Evolutionary conservation across 768 basidiomycete genomes (phyloP), one percentile per base, ranked within the genome.

Genomic region (Gyrodon lividus): DNA sequence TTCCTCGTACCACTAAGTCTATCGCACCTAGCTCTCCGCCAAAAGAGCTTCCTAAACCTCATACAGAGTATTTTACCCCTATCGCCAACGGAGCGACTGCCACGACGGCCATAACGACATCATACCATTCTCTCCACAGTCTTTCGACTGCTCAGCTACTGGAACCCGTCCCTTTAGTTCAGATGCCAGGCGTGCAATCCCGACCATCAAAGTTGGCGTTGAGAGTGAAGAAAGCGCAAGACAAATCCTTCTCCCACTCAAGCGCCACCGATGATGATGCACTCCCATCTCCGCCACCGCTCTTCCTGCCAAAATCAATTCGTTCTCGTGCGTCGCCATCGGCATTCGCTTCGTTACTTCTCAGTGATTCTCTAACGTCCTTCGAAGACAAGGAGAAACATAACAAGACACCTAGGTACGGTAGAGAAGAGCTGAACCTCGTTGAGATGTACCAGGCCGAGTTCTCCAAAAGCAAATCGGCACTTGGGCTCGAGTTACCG

Each of bases 51-150:
- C 77, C 76, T n/a, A 70, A 67, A 41, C 57, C 77, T 42, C 80
- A 69, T 44, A 90, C 89, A 6, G 83, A 89, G 62, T 87, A 84
- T 62, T 69, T 89, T 10, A 86, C 80, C 14, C 89, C 89, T 2
- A 88, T 86, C 40, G 86, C 86, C n/a, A 91, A 91, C 61, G 87
- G 89, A 0, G 71, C 86, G 3, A 83, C 87, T n/a, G 89, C 82
- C 12, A 91, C 89, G 0, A 89, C 88, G 14, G 89, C 89, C 2
- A 91, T 91, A 61, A 91, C 89, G 0, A 90, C 89, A 2, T 83
- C 85, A 0, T 89, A 89, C 55, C 88, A 89, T 53, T 81, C 84
- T 6, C 73, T 89, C 24, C 79, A 79, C 62, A 84, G 80, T 57
- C 73, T 90, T 7, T 82, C 70, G 6, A 60, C 64, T 4, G 10